Evolutionary conservation across 306 rosid species (phyloP).

Genomic region (Comarum palustre): DNA sequence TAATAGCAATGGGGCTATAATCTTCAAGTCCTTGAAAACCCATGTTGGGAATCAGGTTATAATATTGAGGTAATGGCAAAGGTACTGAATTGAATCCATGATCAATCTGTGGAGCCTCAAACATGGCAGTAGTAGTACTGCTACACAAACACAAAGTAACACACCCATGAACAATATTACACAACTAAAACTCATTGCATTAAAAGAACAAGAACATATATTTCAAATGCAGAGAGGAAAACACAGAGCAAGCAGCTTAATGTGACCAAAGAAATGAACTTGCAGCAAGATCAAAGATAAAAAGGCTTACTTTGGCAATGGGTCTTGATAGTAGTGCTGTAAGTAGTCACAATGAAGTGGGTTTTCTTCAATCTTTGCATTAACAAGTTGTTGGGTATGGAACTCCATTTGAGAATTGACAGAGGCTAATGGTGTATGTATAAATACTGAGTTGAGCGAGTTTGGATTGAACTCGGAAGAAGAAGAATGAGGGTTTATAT

Average conservation of each 20-base stretch:
- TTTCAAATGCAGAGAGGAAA: background rate
- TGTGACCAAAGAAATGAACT: background rate
- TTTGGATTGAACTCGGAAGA: background rate
- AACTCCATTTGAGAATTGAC: constrained; percentile 34
- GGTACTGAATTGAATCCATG: constrained; percentile 16
- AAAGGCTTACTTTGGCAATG: constrained; percentile 33
- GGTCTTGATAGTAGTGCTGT: constrained; percentile 11
- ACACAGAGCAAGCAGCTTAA: background rate
- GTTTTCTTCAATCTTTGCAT: constrained; percentile 32
- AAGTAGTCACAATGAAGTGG: constrained; percentile 29
- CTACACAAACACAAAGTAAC: background rate
- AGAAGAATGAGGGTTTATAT: background rate
- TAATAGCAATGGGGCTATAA: background rate
- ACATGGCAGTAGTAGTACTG: constrained; percentile 27
- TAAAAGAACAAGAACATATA: background rate
- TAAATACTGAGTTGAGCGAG: background rate
- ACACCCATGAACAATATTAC: background rate
- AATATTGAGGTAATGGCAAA: constrained; percentile 12
- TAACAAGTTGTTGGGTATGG: constrained; percentile 9
- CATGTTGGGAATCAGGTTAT: constrained; percentile 24
- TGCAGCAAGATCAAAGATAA: background rate
- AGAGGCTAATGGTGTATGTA: background rate
- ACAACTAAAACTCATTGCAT: background rate
- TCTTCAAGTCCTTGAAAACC: constrained; percentile 40
- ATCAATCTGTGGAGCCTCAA: constrained; percentile 28